Evolutionary conservation across 257 asterid species (phyloP).

Genomic region (Cruciata laevipes): DNA sequence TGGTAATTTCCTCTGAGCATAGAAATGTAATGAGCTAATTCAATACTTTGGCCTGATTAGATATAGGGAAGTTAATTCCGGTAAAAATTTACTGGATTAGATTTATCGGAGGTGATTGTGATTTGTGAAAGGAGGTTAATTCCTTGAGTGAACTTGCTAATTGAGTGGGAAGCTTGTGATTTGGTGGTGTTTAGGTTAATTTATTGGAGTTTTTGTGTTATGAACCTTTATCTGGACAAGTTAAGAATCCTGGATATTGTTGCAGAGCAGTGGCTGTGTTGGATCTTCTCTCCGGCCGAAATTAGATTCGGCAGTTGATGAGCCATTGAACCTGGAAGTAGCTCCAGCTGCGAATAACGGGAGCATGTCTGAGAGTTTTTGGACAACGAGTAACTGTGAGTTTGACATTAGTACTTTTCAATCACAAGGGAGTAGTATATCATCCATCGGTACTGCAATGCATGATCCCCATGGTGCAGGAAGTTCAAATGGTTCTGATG

Average conservation of each 20-base stretch:
- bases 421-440: constrained; percentile 62
- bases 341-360: constrained; percentile 28
- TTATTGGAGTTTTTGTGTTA: not conserved
- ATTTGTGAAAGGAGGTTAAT: not conserved
- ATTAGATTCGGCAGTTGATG: constrained; percentile 36
- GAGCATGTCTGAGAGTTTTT: constrained; percentile 45
- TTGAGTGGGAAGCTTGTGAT: not conserved
- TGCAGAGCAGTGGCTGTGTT: constrained; percentile 95
- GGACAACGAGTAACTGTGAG: constrained; percentile 63
- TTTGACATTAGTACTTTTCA: constrained; percentile 46
- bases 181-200: not conserved
- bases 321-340: constrained; percentile 33
- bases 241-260: constrained; percentile 25
- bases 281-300: constrained; percentile 52
- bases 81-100: not conserved
- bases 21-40: not conserved
- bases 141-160: not conserved
- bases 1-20: not conserved
- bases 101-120: not conserved
- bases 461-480: constrained; percentile 42
- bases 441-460: constrained; percentile 47
- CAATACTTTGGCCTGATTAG: not conserved
- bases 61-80: not conserved
- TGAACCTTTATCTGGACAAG: not conserved
- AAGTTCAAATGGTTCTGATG: constrained; percentile 46